phyloP scores from a whole-genome alignment of 1,284 basidiomycete species.

The Puccinia polysora region DNA sequence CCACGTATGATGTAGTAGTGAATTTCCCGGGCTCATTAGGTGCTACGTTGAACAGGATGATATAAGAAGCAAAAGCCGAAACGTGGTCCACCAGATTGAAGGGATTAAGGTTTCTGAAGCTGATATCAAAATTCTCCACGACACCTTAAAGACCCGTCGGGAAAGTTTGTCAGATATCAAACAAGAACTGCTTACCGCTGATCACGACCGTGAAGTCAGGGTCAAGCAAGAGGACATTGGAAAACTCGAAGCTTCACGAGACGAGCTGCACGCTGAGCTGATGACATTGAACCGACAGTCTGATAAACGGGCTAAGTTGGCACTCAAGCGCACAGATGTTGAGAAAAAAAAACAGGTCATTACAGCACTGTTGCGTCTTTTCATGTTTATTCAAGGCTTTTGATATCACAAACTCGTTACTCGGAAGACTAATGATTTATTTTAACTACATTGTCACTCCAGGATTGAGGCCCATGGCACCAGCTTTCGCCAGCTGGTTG shows the following conservation, averaged over 20 bases:
- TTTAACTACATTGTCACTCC: no score
- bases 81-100: slow-evolving; percentile 54
- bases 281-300: slow-evolving; percentile 71
- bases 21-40: background rate
- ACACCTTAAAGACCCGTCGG: slow-evolving; percentile 60
- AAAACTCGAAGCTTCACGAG: slow-evolving; percentile 66
- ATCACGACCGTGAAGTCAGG: slow-evolving; percentile 67
- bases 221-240: slow-evolving; percentile 61
- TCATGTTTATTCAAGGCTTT: slow-evolving; percentile 18
- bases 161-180: slow-evolving; percentile 61
- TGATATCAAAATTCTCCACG: slow-evolving; percentile 57
- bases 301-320: slow-evolving; percentile 73
- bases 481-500: slow-evolving; percentile 65
- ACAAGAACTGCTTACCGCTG: slow-evolving; percentile 61
- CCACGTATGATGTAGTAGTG: background rate
- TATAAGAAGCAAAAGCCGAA: slow-evolving; percentile 46
- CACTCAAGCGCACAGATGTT: slow-evolving; percentile 68
- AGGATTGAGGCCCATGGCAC: slow-evolving; percentile 64
- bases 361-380: slow-evolving; percentile 61
- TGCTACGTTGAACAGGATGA: slow-evolving; percentile 29
- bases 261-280: slow-evolving; percentile 69
- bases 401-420: no score
- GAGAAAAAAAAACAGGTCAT: slow-evolving; percentile 65
- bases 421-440: no score
- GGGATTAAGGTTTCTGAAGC: slow-evolving; percentile 56